Percentiles rank a stretch among this genome's conserved stretches.
Evolutionary conservation across 139 green algal species (phyloP).

Genomic region (Microglena sp.): DNA sequence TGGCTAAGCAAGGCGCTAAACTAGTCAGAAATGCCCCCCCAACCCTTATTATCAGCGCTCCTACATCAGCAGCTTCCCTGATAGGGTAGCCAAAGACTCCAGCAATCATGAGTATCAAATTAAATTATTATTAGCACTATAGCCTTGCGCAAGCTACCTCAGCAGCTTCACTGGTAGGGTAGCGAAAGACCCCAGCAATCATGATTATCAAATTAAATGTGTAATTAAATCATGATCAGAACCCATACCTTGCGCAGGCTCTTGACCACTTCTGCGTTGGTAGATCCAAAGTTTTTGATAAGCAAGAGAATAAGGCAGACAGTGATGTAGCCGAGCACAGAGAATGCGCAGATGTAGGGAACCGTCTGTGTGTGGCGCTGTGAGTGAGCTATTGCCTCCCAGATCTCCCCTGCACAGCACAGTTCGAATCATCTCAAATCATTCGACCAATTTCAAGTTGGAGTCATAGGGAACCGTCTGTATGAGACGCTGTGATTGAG

Average conservation of each 20-base stretch:
- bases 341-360: slow-evolving; percentile 39
- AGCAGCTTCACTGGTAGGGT: no score
- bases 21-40: no score
- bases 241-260: slow-evolving; percentile 39
- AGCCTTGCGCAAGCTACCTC: no score
- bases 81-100: no score
- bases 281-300: slow-evolving; percentile 55
- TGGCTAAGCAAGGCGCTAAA: no score
- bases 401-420: slow-evolving; percentile 23
- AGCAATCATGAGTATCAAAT: no score
- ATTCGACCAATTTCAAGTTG: not conserved
- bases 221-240: not conserved
- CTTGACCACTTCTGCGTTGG: slow-evolving; percentile 56
- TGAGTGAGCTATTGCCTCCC: slow-evolving; percentile 29
- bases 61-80: no score
- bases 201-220: no score
- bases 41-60: no score
- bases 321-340: slow-evolving; percentile 46
- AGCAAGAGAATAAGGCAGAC: slow-evolving; percentile 50
- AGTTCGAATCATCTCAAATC: not conserved
- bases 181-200: no score
- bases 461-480: slow-evolving; percentile 23
- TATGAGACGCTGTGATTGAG: slow-evolving; percentile 26
- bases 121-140: no score
- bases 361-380: slow-evolving; percentile 25